Evolutionary conservation across 768 basidiomycete species (phyloP).

Genomic region (Psilocybe subaeruginosa): DNA sequence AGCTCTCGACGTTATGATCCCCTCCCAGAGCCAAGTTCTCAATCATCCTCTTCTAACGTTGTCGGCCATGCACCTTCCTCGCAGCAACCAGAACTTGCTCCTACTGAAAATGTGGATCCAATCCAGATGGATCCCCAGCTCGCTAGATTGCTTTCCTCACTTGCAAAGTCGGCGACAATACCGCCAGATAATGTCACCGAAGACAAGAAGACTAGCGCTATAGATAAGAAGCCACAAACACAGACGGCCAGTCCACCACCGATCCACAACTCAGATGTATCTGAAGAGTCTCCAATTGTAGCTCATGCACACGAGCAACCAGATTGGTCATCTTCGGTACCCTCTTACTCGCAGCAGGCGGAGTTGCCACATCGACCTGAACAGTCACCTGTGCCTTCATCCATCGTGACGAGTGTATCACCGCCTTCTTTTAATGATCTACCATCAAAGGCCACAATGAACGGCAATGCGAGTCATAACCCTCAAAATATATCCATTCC

Average conservation of each 20-base stretch:
- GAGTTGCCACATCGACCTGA: not conserved
- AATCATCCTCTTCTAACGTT: constrained; percentile 62
- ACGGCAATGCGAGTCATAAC: not conserved
- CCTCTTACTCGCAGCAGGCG: constrained; percentile 3
- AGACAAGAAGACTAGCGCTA: not conserved
- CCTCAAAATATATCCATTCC: not conserved
- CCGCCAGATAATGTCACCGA: constrained; percentile 8
- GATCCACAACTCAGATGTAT: constrained; percentile 16
- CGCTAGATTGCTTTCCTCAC: constrained; percentile 63
- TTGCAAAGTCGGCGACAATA: constrained; percentile 57
- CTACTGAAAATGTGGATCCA: constrained; percentile 32
- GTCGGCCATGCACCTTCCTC: constrained; percentile 70
- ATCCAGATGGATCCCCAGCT: constrained; percentile 66
- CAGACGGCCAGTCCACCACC: constrained; percentile 10
- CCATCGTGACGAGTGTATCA: not conserved
- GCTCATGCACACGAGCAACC: constrained; percentile 10
- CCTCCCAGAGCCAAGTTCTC: constrained; percentile 66
- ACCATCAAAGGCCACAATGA: not conserved
- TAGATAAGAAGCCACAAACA: not conserved
- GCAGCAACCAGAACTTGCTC: constrained; percentile 47
- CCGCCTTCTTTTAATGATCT: not conserved
- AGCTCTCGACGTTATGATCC: constrained; percentile 31
- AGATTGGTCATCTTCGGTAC: constrained; percentile 22
- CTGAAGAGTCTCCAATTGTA: constrained; percentile 16
- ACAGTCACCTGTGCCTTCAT: not conserved